Conservation (phyloP, 2,329 filamentous ascomycete genomes). For the Pestalotiopsis sp. region DNA sequence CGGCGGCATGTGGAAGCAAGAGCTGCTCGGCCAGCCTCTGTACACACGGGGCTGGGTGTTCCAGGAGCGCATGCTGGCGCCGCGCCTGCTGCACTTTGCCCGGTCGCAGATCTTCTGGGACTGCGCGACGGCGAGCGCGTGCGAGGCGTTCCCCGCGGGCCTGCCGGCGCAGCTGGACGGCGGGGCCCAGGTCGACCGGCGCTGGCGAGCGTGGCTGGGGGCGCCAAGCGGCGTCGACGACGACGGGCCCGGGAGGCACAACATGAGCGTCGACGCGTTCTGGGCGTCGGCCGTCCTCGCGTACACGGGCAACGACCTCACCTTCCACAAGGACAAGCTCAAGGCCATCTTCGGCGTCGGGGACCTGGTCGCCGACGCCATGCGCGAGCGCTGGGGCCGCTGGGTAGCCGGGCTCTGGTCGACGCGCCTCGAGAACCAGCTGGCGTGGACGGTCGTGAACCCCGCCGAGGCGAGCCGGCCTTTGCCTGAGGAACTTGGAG, state of each 20-base stretch:
- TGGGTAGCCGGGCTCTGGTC: conserved; percentile 20
- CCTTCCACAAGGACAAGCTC: conserved; percentile 14
- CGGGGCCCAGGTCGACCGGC: conserved; percentile 13
- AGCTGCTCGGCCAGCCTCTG: conserved; percentile 14
- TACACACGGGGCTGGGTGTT: conserved; percentile 22
- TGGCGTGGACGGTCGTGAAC: conserved; percentile 17
- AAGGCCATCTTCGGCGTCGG: conserved; percentile 21
- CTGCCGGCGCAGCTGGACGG: conserved; percentile 17
- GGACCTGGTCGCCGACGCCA: conserved; percentile 16
- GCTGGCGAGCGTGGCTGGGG: conserved; percentile 15
- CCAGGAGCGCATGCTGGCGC: conserved; percentile 23
- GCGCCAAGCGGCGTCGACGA: neutral
- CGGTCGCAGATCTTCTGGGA: conserved; percentile 23
- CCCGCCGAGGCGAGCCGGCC: neutral
- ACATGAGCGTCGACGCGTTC: conserved; percentile 16
- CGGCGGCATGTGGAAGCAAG: neutral
- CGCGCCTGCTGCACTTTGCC: conserved; percentile 22
- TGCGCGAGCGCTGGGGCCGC: conserved; percentile 8
- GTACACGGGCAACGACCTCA: conserved; percentile 21
- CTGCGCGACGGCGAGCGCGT: conserved; percentile 20
- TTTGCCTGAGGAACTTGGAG: too few species aligned
- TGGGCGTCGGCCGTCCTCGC: conserved; percentile 18
- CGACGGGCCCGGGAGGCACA: neutral
- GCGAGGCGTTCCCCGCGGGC: conserved; percentile 19
- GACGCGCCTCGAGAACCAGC: conserved; percentile 16